phyloP scores from a whole-genome alignment of 1,139 yeast genomes.

The Diutina catenulata region DNA sequence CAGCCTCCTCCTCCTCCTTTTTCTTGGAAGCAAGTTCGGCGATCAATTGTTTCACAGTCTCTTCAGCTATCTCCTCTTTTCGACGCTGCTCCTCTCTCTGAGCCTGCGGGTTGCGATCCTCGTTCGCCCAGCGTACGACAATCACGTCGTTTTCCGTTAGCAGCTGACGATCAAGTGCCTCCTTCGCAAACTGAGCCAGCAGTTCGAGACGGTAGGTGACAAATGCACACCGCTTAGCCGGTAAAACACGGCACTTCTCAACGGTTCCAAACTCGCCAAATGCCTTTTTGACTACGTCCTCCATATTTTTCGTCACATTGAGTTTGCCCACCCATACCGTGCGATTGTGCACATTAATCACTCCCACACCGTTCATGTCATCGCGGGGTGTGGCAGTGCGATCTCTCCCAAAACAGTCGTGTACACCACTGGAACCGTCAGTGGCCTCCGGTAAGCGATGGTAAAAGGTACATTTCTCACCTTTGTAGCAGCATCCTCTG shows the following conservation, averaged over 20 bases:
- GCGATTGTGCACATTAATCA: conserved; percentile 55
- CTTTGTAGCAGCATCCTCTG: conserved; percentile 76
- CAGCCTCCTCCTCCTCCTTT: neutral
- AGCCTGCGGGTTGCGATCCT: conserved; percentile 73
- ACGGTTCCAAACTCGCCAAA: conserved; percentile 73
- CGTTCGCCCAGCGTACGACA: conserved; percentile 79
- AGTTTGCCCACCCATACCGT: conserved; percentile 75
- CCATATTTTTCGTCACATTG: conserved; percentile 18
- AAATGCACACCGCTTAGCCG: conserved; percentile 64
- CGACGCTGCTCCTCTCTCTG: conserved; percentile 35
- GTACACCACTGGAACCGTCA: conserved; percentile 41
- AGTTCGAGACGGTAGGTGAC: conserved; percentile 56
- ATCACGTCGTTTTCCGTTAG: conserved; percentile 53
- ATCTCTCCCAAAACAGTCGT: conserved; percentile 91
- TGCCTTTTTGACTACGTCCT: conserved; percentile 25
- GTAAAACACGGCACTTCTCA: conserved; percentile 53
- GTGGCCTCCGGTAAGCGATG: conserved; percentile 61
- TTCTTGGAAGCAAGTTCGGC: too few species aligned
- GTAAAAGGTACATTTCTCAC: conserved; percentile 60
- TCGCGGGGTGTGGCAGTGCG: conserved; percentile 74
- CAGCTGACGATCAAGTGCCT: conserved; percentile 80
- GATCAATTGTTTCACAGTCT: conserved; percentile 22
- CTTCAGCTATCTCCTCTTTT: conserved; percentile 23
- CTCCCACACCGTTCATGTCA: conserved; percentile 93
- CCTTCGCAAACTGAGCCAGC: conserved; percentile 89